These are phyloP conservation scores for Dalbergia cultrata DNA, from an alignment of 306 rosid genomes.

Conservation along the genomic window DNA sequence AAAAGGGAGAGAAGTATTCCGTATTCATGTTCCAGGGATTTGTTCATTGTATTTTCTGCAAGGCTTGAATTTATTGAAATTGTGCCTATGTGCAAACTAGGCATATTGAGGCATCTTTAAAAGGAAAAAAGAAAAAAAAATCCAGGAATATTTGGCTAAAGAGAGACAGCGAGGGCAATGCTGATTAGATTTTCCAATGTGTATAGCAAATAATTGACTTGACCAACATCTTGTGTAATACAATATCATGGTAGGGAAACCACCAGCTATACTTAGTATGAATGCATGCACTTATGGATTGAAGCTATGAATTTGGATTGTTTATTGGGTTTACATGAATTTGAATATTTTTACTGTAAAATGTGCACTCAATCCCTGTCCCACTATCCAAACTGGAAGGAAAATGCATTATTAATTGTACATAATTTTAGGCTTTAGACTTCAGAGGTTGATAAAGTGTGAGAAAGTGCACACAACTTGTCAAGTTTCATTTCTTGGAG, in stretches of 20 bases:
- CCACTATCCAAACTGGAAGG: not conserved
- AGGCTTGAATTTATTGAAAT: constrained; percentile 5
- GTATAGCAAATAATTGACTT: not conserved
- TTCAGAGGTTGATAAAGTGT: constrained; percentile 3
- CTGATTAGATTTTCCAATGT: not conserved
- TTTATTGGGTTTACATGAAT: no score
- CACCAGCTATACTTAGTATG: not conserved
- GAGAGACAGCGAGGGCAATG: not conserved
- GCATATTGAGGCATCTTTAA: not conserved
- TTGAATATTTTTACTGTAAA: not conserved
- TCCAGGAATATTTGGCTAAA: not conserved
- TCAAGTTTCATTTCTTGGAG: constrained; percentile 32
- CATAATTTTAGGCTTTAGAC: constrained; percentile 3
- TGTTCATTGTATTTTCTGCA: constrained; percentile 4
- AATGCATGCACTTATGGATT: not conserved
- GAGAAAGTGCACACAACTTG: not conserved
- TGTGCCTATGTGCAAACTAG: not conserved
- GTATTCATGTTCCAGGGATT: constrained; percentile 17
- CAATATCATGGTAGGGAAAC: not conserved
- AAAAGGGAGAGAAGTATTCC: no score
- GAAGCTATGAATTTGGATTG: not conserved
- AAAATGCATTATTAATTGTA: not conserved
- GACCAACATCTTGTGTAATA: not conserved
- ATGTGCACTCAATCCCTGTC: not conserved
- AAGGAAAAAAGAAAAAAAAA: not conserved